Base-by-base conservation (phyloP, 2,329 filamentous ascomycete genomes). In the Colletotrichum cordylinicola region DNA sequence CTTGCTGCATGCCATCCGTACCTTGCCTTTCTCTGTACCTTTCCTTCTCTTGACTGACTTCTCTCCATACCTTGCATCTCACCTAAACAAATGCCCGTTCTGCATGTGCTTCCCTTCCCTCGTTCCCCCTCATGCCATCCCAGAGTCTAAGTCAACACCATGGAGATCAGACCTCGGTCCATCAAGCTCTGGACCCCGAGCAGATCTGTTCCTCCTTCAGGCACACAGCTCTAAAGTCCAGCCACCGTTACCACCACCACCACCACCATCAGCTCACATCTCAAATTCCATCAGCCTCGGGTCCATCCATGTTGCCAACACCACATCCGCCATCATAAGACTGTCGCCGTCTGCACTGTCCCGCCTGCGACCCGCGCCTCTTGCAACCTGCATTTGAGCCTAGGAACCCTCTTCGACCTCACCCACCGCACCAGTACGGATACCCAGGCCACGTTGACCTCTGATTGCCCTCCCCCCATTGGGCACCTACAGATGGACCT, bases 141-240 rank as follows among this genome's bases (percentile, higher is more conserved):
- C 31, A 73, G 73, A 75, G 43, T 68, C 27, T 52, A 66, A 62
- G 12, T 65, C 70, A 72, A 64, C 56, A 48, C 56, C 73, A 60
- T 18, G 4, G 70, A 67, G 62, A 75, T 58, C 64, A 39, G 70
- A 37, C 70, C 70, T 68, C 33, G 70, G 64, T 21, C 70, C 39
- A 75, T 62, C 31, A n/a, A 61, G 70, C 62, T 75, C 73, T 75
- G 24, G 70, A 64, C 69, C 62, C n/a, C 43, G 21, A 39, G 35
- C 24, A 64, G n/a, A 72, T 72, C 64, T 67, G 62, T 64, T 66
- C 33, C 72, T 67, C 15, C 39, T 72, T 52, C 72, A 65, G 39
- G 61, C 43, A 37, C 37, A 24, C 56, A 29, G 29, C 65, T 69
- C 27, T 48, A 2, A 21, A 48, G n/a, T 21, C 29, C 61, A 55